These are phyloP conservation scores for Parietaria judaica DNA, from an alignment of 306 rosid genomes.

Conservation along the genomic window DNA sequence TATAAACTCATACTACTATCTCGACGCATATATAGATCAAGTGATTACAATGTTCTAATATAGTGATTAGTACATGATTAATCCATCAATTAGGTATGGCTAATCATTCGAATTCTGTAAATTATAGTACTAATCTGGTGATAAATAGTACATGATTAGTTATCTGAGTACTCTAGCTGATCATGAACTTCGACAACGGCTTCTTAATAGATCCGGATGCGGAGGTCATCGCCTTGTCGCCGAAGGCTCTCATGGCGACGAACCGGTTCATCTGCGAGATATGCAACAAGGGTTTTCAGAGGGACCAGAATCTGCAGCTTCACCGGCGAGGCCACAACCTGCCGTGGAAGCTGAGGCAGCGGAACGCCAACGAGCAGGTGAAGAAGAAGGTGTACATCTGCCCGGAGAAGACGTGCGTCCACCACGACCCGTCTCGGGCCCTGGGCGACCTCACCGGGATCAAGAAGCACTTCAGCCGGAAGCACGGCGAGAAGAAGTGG, in stretches of 20 bases:
- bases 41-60: too few species aligned
- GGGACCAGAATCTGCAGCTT: constrained; percentile 94
- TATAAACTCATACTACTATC: too few species aligned
- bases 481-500: constrained; percentile 98
- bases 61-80: too few species aligned
- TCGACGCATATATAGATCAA: too few species aligned
- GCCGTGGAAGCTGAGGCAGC: constrained; percentile 79
- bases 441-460: constrained; percentile 94
- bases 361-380: constrained; percentile 57
- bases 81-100: too few species aligned
- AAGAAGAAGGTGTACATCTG: constrained; percentile 85
- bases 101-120: too few species aligned
- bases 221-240: constrained; percentile 81
- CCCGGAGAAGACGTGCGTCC: constrained; percentile 82
- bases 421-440: constrained; percentile 77
- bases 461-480: constrained; percentile 85
- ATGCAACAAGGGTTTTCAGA: constrained; percentile 95
- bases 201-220: constrained; percentile 81
- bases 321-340: constrained; percentile 90
- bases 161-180: too few species aligned
- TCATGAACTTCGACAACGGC: too few species aligned
- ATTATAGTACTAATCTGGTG: too few species aligned
- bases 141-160: too few species aligned
- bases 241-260: constrained; percentile 88
- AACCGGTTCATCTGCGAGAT: constrained; percentile 86